A percentile compares a stretch with the other conserved stretches of the same genome.
phyloP scores from a whole-genome alignment of 164 flowering plant genomes.

The Umbellularia californica region DNA sequence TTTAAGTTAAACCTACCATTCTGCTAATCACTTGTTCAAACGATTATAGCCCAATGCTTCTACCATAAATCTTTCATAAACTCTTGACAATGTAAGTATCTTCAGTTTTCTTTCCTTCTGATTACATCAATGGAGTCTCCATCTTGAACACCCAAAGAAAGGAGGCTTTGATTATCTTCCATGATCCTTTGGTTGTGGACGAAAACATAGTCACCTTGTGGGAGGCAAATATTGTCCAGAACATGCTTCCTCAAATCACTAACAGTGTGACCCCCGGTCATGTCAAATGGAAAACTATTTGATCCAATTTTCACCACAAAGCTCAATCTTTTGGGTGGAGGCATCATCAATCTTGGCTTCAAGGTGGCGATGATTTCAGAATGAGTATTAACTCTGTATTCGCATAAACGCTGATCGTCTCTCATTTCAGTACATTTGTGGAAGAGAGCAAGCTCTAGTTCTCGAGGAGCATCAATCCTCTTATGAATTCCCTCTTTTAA shows the following conservation, averaged over 20 bases:
- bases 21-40: too few species aligned
- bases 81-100: not conserved
- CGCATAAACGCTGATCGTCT: conserved; percentile 47
- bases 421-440: conserved; percentile 47
- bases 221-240: conserved; percentile 43
- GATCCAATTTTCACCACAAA: conserved; percentile 59
- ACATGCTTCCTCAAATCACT: conserved; percentile 48
- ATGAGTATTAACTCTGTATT: conserved; percentile 49
- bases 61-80: too few species aligned
- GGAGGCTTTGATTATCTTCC: conserved; percentile 56
- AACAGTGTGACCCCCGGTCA: conserved; percentile 47
- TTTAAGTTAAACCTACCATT: too few species aligned
- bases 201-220: conserved; percentile 72
- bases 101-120: conserved; percentile 52
- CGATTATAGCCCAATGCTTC: too few species aligned
- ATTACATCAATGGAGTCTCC: conserved; percentile 72
- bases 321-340: conserved; percentile 30
- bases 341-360: conserved; percentile 29
- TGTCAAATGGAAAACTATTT: conserved; percentile 50
- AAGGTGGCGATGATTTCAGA: conserved; percentile 54
- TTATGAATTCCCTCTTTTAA: conserved; percentile 76
- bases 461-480: conserved; percentile 43
- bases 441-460: conserved; percentile 41
- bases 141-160: conserved; percentile 75
- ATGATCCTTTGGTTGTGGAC: conserved; percentile 84